These are phyloP conservation scores for Phytopythium sindhum DNA, from an alignment of 352 stramenopile species.

Conservation along the genomic window DNA sequence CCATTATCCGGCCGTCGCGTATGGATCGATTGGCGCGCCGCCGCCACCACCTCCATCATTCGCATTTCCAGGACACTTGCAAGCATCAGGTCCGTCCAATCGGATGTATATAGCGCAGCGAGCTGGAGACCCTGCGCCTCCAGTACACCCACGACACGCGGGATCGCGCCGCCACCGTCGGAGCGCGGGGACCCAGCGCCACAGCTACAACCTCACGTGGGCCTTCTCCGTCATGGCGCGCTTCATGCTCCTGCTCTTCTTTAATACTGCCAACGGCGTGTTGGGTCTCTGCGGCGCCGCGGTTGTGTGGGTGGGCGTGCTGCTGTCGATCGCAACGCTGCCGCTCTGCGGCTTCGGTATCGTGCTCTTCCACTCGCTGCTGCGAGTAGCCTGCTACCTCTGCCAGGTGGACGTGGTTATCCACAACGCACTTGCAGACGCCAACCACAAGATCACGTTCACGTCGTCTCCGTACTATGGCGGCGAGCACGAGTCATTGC, in stretches of 20 bases:
- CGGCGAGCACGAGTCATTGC: constrained; percentile 24
- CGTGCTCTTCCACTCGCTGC: constrained; percentile 39
- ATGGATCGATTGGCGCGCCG: neutral
- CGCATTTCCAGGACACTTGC: neutral
- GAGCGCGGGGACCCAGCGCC: neutral
- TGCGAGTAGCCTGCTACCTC: constrained; percentile 36
- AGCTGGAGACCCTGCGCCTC: neutral
- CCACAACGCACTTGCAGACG: constrained; percentile 46
- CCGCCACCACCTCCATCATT: neutral
- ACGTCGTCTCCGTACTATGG: constrained; percentile 8
- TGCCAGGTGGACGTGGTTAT: constrained; percentile 37
- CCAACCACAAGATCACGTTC: constrained; percentile 28
- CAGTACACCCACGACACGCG: neutral
- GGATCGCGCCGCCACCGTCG: neutral
- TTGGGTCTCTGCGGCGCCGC: constrained; percentile 17
- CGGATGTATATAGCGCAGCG: neutral
- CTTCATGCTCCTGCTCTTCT: constrained; percentile 25
- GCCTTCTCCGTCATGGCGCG: constrained; percentile 19
- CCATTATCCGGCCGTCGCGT: constrained; percentile 2
- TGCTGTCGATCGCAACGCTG: constrained; percentile 31
- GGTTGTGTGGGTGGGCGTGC: constrained; percentile 16
- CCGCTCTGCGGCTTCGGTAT: constrained; percentile 57
- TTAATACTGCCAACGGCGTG: constrained; percentile 21
- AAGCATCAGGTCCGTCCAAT: neutral
- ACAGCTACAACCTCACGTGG: constrained; percentile 21